A percentile compares a stretch with the other conserved stretches of the same genome.
Conservation (phyloP, 2,329 filamentous ascomycete genomes). For the Cadophora sp. region DNA sequence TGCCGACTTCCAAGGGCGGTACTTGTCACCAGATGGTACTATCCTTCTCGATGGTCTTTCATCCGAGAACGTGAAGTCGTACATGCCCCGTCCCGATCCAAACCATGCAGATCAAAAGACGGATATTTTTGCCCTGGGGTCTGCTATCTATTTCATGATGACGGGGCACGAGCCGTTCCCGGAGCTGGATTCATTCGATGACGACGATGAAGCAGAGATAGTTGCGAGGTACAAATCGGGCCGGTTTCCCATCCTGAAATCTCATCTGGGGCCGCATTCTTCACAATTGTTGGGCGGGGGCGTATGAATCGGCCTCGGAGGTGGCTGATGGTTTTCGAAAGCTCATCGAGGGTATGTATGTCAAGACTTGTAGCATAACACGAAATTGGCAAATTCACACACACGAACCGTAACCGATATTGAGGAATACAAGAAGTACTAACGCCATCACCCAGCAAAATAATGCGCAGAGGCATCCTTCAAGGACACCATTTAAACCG, state of each 20-base stretch:
- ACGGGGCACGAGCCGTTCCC: constrained; percentile 32
- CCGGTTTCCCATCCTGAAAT: background rate
- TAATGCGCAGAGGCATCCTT: too few relatives aligned
- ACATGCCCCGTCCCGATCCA: constrained; percentile 33
- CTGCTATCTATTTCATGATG: constrained; percentile 39
- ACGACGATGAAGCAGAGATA: constrained; percentile 35
- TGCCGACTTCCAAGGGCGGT: constrained; percentile 29
- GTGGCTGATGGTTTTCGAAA: background rate
- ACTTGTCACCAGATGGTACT: constrained; percentile 21
- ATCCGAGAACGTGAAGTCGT: constrained; percentile 35
- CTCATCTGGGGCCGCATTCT: background rate
- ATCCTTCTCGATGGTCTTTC: constrained; percentile 17
- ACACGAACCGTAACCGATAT: too few relatives aligned
- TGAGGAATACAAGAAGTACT: too few relatives aligned
- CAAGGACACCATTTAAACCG: too few relatives aligned
- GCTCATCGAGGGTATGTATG: background rate
- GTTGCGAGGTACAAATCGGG: background rate
- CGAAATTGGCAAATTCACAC: background rate
- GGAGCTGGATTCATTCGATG: constrained; percentile 30
- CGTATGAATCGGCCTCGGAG: background rate
- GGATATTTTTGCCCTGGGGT: constrained; percentile 40
- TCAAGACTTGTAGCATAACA: background rate
- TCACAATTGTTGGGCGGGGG: background rate
- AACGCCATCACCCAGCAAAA: too few relatives aligned
- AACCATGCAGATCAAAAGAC: constrained; percentile 33